These are phyloP conservation scores for Eucalyptus leucophloia DNA, from an alignment of 345 rosid genomes.

Conservation along the genomic window DNA sequence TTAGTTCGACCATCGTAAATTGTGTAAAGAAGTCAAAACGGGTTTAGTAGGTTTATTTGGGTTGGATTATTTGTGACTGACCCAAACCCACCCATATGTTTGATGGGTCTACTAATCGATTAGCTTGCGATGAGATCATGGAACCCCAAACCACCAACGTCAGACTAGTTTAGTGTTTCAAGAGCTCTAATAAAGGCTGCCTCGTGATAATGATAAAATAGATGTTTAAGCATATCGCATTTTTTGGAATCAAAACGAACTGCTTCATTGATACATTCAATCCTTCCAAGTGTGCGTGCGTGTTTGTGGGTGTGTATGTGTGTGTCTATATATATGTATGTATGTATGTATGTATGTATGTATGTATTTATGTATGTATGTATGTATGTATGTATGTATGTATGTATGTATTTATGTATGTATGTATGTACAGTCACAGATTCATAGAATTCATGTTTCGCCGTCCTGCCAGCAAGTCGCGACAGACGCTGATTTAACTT, in stretches of 20 bases:
- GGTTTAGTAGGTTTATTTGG: no score
- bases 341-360: no score
- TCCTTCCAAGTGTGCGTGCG: background rate
- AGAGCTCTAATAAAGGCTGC: background rate
- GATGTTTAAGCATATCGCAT: background rate
- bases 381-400: no score
- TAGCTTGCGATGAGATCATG: background rate
- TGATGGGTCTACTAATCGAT: background rate
- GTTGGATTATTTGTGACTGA: no score
- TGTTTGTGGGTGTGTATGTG: accelerated
- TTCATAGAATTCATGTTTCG: background rate
- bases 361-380: background rate
- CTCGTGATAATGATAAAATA: background rate
- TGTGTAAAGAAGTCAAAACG: no score
- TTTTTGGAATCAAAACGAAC: background rate
- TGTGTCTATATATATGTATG: accelerated
- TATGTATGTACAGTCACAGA: background rate
- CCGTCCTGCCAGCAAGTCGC: background rate
- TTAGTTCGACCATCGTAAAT: no score
- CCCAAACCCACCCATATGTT: no score
- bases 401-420: background rate
- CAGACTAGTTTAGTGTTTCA: background rate
- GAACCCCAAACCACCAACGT: background rate
- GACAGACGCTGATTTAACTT: background rate
- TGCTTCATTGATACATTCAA: background rate